Evolutionary conservation across 495 filamentous ascomycete species (phyloP).

Genomic region (Rhypophila decipiens): DNA sequence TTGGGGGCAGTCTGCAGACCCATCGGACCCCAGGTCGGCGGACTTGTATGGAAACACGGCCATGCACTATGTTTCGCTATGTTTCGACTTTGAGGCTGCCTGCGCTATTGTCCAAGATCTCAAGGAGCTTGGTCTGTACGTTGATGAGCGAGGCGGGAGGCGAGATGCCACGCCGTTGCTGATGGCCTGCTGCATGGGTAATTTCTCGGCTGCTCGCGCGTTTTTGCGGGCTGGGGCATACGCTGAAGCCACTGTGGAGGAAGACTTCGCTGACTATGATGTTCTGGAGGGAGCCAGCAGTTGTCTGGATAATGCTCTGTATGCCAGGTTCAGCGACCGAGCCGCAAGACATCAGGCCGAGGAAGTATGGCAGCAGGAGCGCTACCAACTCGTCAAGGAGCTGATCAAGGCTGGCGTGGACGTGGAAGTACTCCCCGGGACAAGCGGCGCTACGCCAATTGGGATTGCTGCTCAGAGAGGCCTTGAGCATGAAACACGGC

Average conservation of each 20-base stretch:
- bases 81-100: neutral
- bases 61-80: conserved; percentile 5
- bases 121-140: neutral
- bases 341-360: neutral
- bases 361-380: neutral
- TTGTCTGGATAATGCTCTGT: conserved; percentile 1
- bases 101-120: neutral
- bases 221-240: conserved; percentile 3
- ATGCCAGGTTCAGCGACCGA: neutral
- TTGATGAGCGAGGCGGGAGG: neutral
- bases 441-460: neutral
- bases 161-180: conserved; percentile 2
- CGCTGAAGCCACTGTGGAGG: neutral
- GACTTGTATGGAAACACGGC: neutral
- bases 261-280: neutral
- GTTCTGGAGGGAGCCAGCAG: neutral
- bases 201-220: conserved; percentile 4
- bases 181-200: conserved; percentile 1
- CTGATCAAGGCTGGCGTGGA: neutral
- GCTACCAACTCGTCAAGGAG: neutral
- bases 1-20: neutral
- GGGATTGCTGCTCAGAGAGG: conserved; percentile 2
- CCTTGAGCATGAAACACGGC: neutral
- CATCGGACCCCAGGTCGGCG: neutral
- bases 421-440: neutral